A percentile compares a stretch with the other conserved stretches of the same genome.
These are phyloP conservation scores for Globisporangium recalcitrans DNA, from an alignment of 352 stramenopile species.

Conservation along the genomic window DNA sequence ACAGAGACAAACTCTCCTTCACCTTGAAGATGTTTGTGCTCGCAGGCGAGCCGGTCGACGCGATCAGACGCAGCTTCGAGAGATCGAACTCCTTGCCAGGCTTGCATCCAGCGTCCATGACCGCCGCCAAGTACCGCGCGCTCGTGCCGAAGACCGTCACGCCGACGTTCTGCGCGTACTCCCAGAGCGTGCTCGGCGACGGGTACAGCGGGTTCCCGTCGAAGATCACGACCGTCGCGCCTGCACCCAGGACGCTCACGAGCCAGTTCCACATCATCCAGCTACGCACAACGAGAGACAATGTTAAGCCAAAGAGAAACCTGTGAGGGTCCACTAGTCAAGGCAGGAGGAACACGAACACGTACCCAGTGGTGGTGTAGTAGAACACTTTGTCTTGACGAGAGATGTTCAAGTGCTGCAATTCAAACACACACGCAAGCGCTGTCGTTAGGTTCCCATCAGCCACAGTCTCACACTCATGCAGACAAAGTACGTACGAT, in stretches of 20 bases:
- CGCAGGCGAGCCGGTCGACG: slow-evolving; percentile 65
- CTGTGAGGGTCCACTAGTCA: too few species aligned
- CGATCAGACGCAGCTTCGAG: slow-evolving; percentile 59
- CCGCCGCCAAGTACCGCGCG: slow-evolving; percentile 64
- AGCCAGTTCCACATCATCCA: slow-evolving; percentile 92
- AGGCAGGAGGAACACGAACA: background rate
- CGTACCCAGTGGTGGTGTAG: slow-evolving; percentile 65
- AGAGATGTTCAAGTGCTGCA: slow-evolving; percentile 58
- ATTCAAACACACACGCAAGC: background rate
- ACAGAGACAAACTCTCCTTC: too few species aligned
- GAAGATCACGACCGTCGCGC: slow-evolving; percentile 72
- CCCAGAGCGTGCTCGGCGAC: slow-evolving; percentile 43
- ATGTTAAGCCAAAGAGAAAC: background rate
- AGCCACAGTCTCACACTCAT: too few species aligned
- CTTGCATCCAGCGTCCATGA: slow-evolving; percentile 64
- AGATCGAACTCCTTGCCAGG: slow-evolving; percentile 61
- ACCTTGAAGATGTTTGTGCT: slow-evolving; percentile 78
- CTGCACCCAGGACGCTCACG: slow-evolving; percentile 59
- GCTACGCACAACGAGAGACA: slow-evolving; percentile 1
- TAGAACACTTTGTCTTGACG: slow-evolving; percentile 73
- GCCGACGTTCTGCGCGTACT: slow-evolving; percentile 50
- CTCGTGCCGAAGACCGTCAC: slow-evolving; percentile 72
- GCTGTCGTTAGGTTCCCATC: too few species aligned
- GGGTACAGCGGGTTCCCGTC: slow-evolving; percentile 74
- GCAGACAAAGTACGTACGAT: slow-evolving; percentile 31